Conservation (phyloP, 352 stramenopile species). For the Phytophthora uliginosa region DNA sequence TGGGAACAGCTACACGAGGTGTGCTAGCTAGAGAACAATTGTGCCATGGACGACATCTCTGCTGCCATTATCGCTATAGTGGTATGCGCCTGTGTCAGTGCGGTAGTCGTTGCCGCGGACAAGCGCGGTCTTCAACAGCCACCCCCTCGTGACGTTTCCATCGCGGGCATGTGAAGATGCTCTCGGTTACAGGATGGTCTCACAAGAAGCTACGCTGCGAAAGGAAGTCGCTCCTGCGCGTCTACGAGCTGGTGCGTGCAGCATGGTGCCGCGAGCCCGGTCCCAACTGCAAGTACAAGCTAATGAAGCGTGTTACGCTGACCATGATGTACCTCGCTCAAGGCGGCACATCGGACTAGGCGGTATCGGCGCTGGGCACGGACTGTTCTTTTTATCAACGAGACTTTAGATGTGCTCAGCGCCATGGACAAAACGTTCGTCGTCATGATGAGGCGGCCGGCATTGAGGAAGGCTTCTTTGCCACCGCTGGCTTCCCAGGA, state of each 20-base stretch:
- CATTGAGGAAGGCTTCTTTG: slow-evolving; percentile 11
- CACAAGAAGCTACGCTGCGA: slow-evolving; percentile 25
- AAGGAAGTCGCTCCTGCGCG: slow-evolving; percentile 11
- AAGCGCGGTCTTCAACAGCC: not conserved
- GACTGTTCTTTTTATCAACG: slow-evolving; percentile 29
- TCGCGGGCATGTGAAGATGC: not conserved
- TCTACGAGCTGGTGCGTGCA: slow-evolving; percentile 13
- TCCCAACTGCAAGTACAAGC: not conserved
- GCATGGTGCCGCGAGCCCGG: not conserved
- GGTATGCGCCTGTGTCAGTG: not conserved
- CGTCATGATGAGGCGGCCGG: not conserved
- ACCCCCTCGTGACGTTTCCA: not conserved
- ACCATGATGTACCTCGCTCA: not conserved
- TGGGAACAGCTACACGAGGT: no score
- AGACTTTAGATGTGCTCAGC: slow-evolving; percentile 18
- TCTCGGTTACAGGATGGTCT: not conserved
- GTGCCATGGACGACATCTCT: not conserved
- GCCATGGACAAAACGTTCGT: not conserved
- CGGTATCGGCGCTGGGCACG: slow-evolving; percentile 12
- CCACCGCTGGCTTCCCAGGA: slow-evolving; percentile 14
- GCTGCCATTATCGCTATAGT: not conserved
- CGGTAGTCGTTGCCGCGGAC: not conserved
- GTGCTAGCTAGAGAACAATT: not conserved
- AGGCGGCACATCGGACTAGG: not conserved
- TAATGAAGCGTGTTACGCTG: not conserved